phyloP scores from a whole-genome alignment of 768 basidiomycete genomes.

The Auricularia heimuer region DNA sequence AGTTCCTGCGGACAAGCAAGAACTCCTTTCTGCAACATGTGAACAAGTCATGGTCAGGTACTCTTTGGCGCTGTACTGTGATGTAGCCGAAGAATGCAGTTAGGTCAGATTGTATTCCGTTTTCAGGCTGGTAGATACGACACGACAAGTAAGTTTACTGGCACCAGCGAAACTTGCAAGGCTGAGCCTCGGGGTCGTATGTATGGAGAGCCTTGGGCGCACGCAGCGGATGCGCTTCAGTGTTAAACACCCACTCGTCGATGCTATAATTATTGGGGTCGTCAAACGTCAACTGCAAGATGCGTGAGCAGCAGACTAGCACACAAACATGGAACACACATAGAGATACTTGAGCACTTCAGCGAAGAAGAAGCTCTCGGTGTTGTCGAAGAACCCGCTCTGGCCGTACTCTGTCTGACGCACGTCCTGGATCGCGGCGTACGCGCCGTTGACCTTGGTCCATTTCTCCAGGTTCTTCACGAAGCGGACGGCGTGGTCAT shows the following conservation, averaged over 20 bases:
- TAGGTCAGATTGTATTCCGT: no score
- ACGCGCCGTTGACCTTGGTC: slow-evolving; percentile 19
- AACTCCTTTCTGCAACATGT: no score
- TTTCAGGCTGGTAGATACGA: no score
- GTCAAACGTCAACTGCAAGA: slow-evolving; percentile 47
- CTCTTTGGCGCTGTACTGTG: no score
- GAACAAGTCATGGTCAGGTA: no score
- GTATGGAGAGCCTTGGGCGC: slow-evolving; percentile 30
- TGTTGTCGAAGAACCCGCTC: slow-evolving; percentile 37
- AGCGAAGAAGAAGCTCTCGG: slow-evolving; percentile 62
- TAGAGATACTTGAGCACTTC: slow-evolving; percentile 36
- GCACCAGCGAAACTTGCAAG: neutral
- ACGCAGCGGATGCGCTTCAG: slow-evolving; percentile 59
- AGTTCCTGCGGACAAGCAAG: no score
- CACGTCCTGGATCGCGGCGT: slow-evolving; percentile 51
- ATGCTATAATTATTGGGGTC: slow-evolving; percentile 55
- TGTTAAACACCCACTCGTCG: slow-evolving; percentile 44
- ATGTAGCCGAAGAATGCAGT: no score
- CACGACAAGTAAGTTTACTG: no score
- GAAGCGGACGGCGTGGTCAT: slow-evolving; percentile 51
- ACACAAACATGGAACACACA: slow-evolving; percentile 2
- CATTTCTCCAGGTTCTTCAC: slow-evolving; percentile 16
- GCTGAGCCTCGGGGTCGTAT: neutral
- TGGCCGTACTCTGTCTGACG: slow-evolving; percentile 22
- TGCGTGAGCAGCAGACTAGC: neutral